phyloP scores from a whole-genome alignment of 306 rosid genomes.

The Dicorynia guianensis region DNA sequence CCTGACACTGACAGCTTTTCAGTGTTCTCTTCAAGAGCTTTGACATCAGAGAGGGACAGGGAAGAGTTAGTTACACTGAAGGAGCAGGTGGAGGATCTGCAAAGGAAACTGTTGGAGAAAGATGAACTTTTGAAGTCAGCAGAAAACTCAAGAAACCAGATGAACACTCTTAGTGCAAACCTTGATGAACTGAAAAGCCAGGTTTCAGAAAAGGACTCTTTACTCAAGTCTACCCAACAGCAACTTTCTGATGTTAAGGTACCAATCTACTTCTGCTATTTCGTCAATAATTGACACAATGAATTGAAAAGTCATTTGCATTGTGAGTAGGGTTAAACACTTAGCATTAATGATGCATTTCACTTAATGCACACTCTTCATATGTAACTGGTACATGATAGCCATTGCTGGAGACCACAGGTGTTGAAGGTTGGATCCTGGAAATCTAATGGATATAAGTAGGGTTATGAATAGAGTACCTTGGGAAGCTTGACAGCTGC shows the following conservation, averaged over 20 bases:
- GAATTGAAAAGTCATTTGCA: constrained; percentile 1
- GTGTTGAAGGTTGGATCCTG: constrained; percentile 29
- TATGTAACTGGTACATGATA: constrained; percentile 6
- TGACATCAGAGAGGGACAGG: constrained; percentile 65
- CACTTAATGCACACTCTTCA: constrained; percentile 15
- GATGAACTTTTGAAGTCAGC: constrained; percentile 80
- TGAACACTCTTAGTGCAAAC: constrained; percentile 57
- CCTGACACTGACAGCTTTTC: constrained; percentile 64
- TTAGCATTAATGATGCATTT: not conserved
- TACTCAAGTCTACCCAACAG: constrained; percentile 66
- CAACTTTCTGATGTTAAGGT: constrained; percentile 93
- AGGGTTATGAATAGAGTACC: not conserved
- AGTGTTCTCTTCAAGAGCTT: constrained; percentile 64
- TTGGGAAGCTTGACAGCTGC: constrained; percentile 11
- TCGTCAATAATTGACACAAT: constrained; percentile 19
- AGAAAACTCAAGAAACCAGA: constrained; percentile 68
- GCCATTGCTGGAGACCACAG: constrained; percentile 9
- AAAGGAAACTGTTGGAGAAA: constrained; percentile 69
- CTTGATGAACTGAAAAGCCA: constrained; percentile 70
- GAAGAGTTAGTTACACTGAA: constrained; percentile 71
- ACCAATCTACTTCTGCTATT: constrained; percentile 2
- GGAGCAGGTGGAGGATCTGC: constrained; percentile 84
- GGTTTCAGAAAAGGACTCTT: constrained; percentile 71
- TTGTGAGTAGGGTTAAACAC: constrained; percentile 13
- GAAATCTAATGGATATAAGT: constrained; percentile 12